Evolutionary conservation across 441 rosid species (phyloP), one percentile per base, ranked within the genome.

Genomic region (Lepidium campestre): DNA sequence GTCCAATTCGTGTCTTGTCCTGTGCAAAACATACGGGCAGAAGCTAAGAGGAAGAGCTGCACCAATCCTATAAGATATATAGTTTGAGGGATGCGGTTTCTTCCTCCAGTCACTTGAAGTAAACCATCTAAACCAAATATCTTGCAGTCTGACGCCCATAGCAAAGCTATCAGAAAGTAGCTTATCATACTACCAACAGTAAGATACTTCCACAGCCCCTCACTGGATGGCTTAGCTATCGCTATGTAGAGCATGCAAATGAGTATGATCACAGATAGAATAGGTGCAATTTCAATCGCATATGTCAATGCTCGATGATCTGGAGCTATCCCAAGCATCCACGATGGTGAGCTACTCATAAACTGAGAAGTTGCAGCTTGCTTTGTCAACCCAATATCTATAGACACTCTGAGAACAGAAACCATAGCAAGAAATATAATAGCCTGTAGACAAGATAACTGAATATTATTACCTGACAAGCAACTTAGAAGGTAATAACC

Each of bases 341-440:
- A 88, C 15, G 99, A 85, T 70, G 93, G 76, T 54, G 89, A 87
- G 64, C 63, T 80, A 62, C 75, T 81, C 88, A 91, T 71, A 77
- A 91, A 91, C 44, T 78, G 79, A 65, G 99, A 89, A 70, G 93
- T 86, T 42, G 91, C 93, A 73, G 99, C 99, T 84, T 94, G 99
- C 83, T 91, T 91, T 71, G 91, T 83, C 73, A 91, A 69, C 75
- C 98, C 98, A 76, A 86, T 78, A 63, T 94, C 98, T 53, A 91
- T 91, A 46, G 85, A 73, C 67, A 91, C 80, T 83, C 97, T 84
- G 67, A 91, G 83, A 73, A 79, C 68, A 68, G 81, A 81, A 62
- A 82, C 80, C 73, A 86, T 77, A 53, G 87, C 76, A 54, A 91
- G 87, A 78, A 91, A 87, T 34, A 75, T 18, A 50, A 81, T 53